Conservation (phyloP, 2,329 filamentous ascomycete genomes). For the Pseudogymnoascus sp. region DNA sequence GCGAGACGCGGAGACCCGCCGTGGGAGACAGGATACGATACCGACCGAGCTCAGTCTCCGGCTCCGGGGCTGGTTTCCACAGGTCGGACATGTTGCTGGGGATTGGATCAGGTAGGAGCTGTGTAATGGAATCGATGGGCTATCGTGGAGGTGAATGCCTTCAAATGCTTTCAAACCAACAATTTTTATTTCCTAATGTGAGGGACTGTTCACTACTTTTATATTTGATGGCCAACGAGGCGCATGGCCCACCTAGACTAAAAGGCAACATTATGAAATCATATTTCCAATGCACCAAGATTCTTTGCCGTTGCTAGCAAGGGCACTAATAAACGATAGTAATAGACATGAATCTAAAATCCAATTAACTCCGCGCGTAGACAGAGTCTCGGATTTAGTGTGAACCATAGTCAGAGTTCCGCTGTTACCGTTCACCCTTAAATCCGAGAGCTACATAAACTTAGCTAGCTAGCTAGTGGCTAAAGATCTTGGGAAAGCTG, state of each 20-base stretch:
- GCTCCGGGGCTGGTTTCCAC: conserved; percentile 38
- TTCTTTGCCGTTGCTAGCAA: neutral
- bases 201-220: neutral
- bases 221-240: neutral
- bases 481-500: too few species aligned
- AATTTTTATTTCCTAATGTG: neutral
- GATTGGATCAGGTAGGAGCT: neutral
- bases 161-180: neutral
- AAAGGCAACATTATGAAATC: neutral
- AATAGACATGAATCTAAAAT: too few species aligned
- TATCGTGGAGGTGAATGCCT: neutral
- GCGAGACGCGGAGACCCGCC: conserved; percentile 57
- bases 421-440: too few species aligned
- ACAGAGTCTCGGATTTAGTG: too few species aligned
- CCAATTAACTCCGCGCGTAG: too few species aligned
- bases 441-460: too few species aligned
- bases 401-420: too few species aligned
- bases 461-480: too few species aligned
- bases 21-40: conserved; percentile 60
- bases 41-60: conserved; percentile 53
- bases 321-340: too few species aligned
- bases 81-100: neutral
- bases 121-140: neutral
- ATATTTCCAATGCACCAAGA: neutral
- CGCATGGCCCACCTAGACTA: neutral